Conservation (phyloP, 2,329 filamentous ascomycete genomes). For the Neonectria punicea region DNA sequence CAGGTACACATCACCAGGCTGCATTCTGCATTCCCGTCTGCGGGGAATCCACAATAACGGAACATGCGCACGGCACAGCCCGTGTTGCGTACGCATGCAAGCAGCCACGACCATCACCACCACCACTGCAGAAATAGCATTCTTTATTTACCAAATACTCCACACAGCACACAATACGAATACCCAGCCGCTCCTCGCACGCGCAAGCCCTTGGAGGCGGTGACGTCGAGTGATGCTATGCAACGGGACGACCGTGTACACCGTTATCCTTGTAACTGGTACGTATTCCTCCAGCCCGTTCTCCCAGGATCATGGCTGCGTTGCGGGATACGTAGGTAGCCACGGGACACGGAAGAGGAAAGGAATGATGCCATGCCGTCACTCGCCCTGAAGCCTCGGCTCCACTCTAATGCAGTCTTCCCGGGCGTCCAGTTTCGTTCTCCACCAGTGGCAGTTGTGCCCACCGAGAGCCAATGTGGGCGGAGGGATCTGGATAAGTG, state of each 20-base stretch:
- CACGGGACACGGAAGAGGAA: slow-evolving; percentile 6
- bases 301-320: not conserved
- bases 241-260: slow-evolving; percentile 14
- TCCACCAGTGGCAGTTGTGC: not conserved
- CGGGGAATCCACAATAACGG: slow-evolving; percentile 14
- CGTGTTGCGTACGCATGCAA: slow-evolving; percentile 19
- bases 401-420: slow-evolving; percentile 23
- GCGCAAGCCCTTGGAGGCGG: slow-evolving; percentile 19
- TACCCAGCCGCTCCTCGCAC: slow-evolving; percentile 6
- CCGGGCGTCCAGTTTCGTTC: not conserved
- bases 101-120: not conserved
- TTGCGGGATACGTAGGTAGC: not conserved
- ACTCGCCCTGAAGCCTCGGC: slow-evolving; percentile 26
- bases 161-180: not conserved
- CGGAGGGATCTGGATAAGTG: not conserved
- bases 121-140: not conserved
- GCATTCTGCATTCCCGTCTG: slow-evolving; percentile 1
- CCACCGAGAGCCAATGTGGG: not conserved
- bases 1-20: not conserved
- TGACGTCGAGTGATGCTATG: slow-evolving; percentile 27
- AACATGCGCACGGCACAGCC: slow-evolving; percentile 14
- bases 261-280: not conserved
- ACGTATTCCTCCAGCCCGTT: not conserved
- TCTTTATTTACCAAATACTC: not conserved
- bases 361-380: slow-evolving; percentile 28